phyloP scores from a whole-genome alignment of 192 early-diverging fungal genomes.

The Podila verticillata region DNA sequence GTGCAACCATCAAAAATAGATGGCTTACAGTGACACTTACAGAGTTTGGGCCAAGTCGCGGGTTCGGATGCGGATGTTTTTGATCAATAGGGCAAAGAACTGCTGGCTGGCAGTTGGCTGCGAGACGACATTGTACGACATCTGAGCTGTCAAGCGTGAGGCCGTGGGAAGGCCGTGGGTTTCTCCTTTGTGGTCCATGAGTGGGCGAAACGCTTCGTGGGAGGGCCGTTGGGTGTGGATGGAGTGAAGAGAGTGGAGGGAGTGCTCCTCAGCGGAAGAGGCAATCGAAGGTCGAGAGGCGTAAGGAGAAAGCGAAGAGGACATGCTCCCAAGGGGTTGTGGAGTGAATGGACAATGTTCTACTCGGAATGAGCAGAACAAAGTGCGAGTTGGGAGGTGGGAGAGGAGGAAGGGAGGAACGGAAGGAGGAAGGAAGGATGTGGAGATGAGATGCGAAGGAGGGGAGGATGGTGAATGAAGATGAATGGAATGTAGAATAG shows the following conservation, averaged over 20 bases:
- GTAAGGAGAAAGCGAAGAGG: constrained; percentile 1
- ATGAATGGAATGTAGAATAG: no score
- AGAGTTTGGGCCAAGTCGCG: constrained; percentile 44
- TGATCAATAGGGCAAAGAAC: constrained; percentile 41
- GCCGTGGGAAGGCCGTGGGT: background rate
- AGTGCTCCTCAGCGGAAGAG: constrained; percentile 13
- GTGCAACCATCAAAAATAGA: background rate
- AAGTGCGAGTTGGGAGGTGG: background rate
- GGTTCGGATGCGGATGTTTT: constrained; percentile 36
- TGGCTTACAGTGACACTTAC: constrained; percentile 8
- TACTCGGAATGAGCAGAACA: background rate
- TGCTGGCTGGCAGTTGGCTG: constrained; percentile 33
- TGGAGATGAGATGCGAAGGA: background rate
- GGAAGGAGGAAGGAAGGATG: background rate
- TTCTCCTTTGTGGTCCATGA: constrained; percentile 7
- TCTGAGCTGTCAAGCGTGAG: constrained; percentile 38
- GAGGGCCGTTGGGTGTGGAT: constrained; percentile 5
- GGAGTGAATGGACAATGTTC: background rate
- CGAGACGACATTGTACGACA: constrained; percentile 32
- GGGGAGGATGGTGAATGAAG: background rate
- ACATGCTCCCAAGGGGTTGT: background rate
- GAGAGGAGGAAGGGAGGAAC: background rate
- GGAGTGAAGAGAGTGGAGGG: constrained; percentile 27
- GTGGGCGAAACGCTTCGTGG: constrained; percentile 8
- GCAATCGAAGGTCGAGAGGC: constrained; percentile 13